Evolutionary conservation across 305 asterid species (phyloP), one percentile per base, ranked within the genome.

Genomic region (Salvia sclarea): DNA sequence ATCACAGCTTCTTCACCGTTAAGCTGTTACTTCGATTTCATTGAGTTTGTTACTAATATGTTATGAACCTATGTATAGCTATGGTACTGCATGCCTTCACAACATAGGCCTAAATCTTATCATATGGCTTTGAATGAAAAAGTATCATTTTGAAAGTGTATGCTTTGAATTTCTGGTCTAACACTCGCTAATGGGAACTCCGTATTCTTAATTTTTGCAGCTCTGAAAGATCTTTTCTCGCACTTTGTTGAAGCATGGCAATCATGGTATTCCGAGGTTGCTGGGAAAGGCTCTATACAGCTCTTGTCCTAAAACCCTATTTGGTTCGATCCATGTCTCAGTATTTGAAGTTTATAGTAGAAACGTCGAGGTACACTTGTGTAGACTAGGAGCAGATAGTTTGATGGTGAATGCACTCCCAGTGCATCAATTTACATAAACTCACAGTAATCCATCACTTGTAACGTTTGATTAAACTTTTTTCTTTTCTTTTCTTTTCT

Each of bases 231-330:
- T 72, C 95, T 93, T 7, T 90, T 93, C 66, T 80, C 86, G n/a
- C 97, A 90, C 75, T 93, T 84, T 48, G 89, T 79, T 47, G 97
- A 90, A 74, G 98, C 98, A 12, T 93, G 96, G 96, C 82, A 84
- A 56, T 87, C 97, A 21, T 93, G 98, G 97, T 87, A 81, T 81
- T 78, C 86, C 79, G 97, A 93, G 79, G 90, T 87, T 66, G 91
- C 91, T 56, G 93, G 85, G 70, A 89, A 86, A 92, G 84, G 80
- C 68, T 85, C 94, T 24, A 67, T 81, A 62, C 82, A 81, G 53
- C 75, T 79, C 56, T 61, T 67, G 72, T 83, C 95, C 64, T 86
- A 45, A 83, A 38, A 58, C 58, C 58, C 30, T 43, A 37, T 64
- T 18, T 48, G 64, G 56, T 53, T 60, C 41, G 41, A 8, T 14